Evolutionary conservation across 805 yeast species (phyloP).

Genomic region (Grigorovia yakushimaensis): DNA sequence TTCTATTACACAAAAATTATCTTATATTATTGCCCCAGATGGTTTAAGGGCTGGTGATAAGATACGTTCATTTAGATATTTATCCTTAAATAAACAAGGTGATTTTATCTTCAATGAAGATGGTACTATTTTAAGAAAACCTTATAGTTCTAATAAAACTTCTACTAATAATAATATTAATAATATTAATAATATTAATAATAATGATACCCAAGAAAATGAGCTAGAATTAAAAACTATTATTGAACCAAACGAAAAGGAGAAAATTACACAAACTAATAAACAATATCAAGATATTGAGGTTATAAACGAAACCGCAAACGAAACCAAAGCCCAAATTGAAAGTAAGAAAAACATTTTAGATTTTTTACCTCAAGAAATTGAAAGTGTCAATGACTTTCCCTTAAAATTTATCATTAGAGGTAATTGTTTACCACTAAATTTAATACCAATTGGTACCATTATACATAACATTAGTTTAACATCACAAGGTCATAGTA

Average conservation of each 20-base stretch:
- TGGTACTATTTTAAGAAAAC: neutral
- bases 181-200: too few species aligned
- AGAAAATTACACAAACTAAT: too few species aligned
- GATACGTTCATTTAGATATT: slow-evolving; percentile 70
- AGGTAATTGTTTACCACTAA: slow-evolving; percentile 90
- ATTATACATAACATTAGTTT: slow-evolving; percentile 82
- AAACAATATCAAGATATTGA: too few species aligned
- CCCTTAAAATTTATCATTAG: slow-evolving; percentile 24
- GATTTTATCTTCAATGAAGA: neutral
- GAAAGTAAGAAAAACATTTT: too few species aligned
- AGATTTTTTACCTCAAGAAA: slow-evolving; percentile 44
- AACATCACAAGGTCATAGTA: slow-evolving; percentile 66
- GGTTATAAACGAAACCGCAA: too few species aligned
- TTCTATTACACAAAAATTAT: slow-evolving; percentile 45
- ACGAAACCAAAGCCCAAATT: too few species aligned
- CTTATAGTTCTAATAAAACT: too few species aligned
- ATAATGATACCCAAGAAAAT: slow-evolving; percentile 66
- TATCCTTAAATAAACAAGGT: neutral
- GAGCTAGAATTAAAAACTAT: slow-evolving; percentile 4
- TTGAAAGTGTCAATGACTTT: slow-evolving; percentile 59
- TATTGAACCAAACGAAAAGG: neutral
- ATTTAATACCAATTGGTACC: slow-evolving; percentile 91
- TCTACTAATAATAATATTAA: too few species aligned
- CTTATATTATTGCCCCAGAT: slow-evolving; percentile 83
- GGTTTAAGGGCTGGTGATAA: slow-evolving; percentile 89